Evolutionary conservation across 2,329 filamentous ascomycete species (phyloP).

Genomic region (Cordyceps cicadae): DNA sequence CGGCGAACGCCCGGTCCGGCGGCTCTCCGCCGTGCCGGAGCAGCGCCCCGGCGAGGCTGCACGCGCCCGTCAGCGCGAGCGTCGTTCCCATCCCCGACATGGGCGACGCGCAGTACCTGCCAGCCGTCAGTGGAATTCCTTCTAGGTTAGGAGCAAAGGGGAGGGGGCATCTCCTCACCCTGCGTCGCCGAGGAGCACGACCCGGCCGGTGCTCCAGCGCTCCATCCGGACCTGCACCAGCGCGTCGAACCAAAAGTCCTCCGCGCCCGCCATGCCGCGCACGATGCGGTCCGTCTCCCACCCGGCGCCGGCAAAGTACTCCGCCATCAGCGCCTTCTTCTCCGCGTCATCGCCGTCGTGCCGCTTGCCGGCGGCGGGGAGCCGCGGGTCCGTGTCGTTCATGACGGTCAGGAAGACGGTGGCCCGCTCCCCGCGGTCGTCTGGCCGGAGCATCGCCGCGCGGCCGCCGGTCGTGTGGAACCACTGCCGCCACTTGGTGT

Average conservation of each 20-base stretch:
- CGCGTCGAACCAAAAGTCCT: constrained; percentile 33
- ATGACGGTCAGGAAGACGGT: constrained; percentile 22
- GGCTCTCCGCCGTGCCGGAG: constrained; percentile 15
- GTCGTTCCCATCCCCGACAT: constrained; percentile 42
- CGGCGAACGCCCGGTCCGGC: constrained; percentile 22
- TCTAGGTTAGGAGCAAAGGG: too few species aligned
- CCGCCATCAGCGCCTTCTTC: constrained; percentile 31
- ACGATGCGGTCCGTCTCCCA: constrained; percentile 36
- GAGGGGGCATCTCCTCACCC: constrained; percentile 15
- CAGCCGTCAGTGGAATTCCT: not conserved
- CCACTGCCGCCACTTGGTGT: too few species aligned
- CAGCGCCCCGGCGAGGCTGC: constrained; percentile 43
- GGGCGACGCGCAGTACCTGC: constrained; percentile 33
- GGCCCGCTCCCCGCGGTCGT: not conserved
- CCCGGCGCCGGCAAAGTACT: constrained; percentile 35
- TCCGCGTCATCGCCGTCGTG: constrained; percentile 7
- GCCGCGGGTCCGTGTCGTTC: constrained; percentile 21
- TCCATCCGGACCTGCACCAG: constrained; percentile 33
- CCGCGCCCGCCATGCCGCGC: constrained; percentile 22
- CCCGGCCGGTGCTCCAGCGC: constrained; percentile 22
- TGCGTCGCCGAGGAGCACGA: constrained; percentile 42
- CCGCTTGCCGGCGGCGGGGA: constrained; percentile 15
- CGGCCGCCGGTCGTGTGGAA: too few species aligned
- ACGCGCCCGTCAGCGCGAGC: constrained; percentile 37
- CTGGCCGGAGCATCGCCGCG: constrained; percentile 20